Conservation (phyloP, 495 filamentous ascomycete species). For the Aspergillus asperescens region DNA sequence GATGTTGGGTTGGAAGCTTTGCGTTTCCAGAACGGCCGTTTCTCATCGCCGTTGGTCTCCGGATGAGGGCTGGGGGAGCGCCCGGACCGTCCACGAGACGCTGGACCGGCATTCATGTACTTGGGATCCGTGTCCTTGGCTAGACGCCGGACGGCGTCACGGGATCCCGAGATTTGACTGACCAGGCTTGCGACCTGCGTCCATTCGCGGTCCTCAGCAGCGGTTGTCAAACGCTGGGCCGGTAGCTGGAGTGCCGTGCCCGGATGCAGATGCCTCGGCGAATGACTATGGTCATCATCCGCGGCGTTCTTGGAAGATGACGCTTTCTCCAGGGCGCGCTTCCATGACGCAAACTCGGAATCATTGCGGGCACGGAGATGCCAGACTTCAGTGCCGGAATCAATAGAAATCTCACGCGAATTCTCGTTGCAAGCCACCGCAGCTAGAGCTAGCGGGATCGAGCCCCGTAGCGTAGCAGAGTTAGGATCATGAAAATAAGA, state of each 20-base stretch:
- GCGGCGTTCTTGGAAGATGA: conserved; percentile 48
- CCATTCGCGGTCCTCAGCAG: conserved; percentile 77
- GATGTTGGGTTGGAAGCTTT: conserved; percentile 43
- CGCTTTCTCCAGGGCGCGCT: conserved; percentile 74
- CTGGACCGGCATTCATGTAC: conserved; percentile 31
- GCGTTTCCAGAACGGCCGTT: conserved; percentile 80
- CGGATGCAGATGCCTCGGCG: conserved; percentile 19
- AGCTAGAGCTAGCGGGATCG: conserved; percentile 86
- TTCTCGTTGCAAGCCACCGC: conserved; percentile 84
- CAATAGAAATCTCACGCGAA: conserved; percentile 87
- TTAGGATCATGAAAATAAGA: conserved; percentile 95
- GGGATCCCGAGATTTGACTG: conserved; percentile 73
- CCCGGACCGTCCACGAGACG: conserved; percentile 34
- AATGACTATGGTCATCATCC: conserved; percentile 15
- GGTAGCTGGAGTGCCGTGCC: conserved; percentile 30
- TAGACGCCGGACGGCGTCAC: conserved; percentile 79
- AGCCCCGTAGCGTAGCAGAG: conserved; percentile 81
- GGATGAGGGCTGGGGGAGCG: conserved; percentile 39
- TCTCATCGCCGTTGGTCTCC: conserved; percentile 33
- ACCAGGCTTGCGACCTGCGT: conserved; percentile 74
- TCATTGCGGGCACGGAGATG: conserved; percentile 80
- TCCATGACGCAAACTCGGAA: conserved; percentile 84
- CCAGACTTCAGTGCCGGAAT: conserved; percentile 96
- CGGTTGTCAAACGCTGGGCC: conserved; percentile 25
- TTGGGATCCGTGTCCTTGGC: conserved; percentile 77